A percentile compares a stretch with the other conserved stretches of the same genome.
These are phyloP conservation scores for Allantophomopsis lycopodina DNA, from an alignment of 2,329 filamentous ascomycete species.

Conservation along the genomic window DNA sequence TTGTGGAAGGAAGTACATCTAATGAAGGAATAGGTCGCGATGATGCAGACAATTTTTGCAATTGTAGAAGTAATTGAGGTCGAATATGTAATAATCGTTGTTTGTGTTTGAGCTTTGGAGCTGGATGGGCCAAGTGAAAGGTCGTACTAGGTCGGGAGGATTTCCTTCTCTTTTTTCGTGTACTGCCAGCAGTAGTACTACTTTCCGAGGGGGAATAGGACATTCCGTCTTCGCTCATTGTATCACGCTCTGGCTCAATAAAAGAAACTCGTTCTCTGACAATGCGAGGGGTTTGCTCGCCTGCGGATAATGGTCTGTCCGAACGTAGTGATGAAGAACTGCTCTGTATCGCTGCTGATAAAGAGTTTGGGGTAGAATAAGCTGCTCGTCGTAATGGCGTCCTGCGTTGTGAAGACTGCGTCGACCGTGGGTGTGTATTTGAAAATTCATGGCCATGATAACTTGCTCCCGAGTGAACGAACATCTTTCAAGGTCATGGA, in stretches of 20 bases:
- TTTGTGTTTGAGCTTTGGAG: slow-evolving; percentile 41
- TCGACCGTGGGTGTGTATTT: neutral
- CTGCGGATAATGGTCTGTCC: slow-evolving; percentile 13
- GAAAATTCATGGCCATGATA: slow-evolving; percentile 16
- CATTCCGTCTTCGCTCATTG: slow-evolving; percentile 17
- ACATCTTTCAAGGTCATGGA: slow-evolving; percentile 11
- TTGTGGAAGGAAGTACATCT: slow-evolving; percentile 60
- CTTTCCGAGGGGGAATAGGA: slow-evolving; percentile 16
- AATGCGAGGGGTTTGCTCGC: slow-evolving; percentile 4
- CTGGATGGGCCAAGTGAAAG: slow-evolving; percentile 55
- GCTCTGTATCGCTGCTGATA: no score
- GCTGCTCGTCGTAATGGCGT: slow-evolving; percentile 14
- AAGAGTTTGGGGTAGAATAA: slow-evolving; percentile 12
- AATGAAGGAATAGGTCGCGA: slow-evolving; percentile 52
- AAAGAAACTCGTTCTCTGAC: slow-evolving; percentile 14
- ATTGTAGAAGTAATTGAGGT: slow-evolving; percentile 55
- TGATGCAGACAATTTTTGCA: slow-evolving; percentile 50
- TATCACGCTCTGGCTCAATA: slow-evolving; percentile 13
- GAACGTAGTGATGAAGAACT: slow-evolving; percentile 3
- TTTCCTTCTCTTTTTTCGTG: slow-evolving; percentile 27
- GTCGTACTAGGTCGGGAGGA: slow-evolving; percentile 41
- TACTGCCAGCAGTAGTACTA: slow-evolving; percentile 10
- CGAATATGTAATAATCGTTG: slow-evolving; percentile 47
- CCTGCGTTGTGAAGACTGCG: slow-evolving; percentile 7
- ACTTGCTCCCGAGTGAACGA: slow-evolving; percentile 14